Percentiles rank a stretch among this genome's conserved stretches.
Evolutionary conservation across 1,284 basidiomycete genomes (phyloP).

Genomic region (Meripilus lineatus): DNA sequence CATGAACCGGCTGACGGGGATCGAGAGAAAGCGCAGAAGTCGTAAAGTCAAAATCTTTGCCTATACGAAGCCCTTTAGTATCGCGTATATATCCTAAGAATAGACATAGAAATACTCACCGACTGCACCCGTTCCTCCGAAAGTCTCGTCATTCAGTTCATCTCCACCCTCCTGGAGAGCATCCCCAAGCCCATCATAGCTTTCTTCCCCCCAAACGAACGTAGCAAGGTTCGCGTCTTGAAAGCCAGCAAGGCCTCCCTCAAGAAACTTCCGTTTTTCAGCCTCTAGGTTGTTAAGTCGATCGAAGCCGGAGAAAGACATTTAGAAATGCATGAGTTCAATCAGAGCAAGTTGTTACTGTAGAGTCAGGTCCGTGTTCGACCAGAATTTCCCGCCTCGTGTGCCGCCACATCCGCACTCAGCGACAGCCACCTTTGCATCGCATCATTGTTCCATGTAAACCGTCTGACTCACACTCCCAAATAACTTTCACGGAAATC

Average conservation of each 20-base stretch:
- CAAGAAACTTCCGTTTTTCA: constrained; percentile 51
- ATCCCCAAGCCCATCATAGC: constrained; percentile 87
- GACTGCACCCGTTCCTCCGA: constrained; percentile 66
- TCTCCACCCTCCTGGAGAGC: constrained; percentile 85
- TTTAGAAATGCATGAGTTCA: constrained; percentile 25
- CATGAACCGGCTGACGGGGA: background rate
- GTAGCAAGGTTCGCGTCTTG: constrained; percentile 75
- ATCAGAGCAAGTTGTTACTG: background rate
- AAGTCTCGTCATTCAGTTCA: constrained; percentile 95
- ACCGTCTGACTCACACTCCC: no score
- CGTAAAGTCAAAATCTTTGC: constrained; percentile 91
- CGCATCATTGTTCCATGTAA: no score
- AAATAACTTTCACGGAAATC: background rate
- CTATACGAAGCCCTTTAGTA: constrained; percentile 38
- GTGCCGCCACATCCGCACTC: no score
- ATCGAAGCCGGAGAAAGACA: constrained; percentile 82
- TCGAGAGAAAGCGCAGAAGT: constrained; percentile 33
- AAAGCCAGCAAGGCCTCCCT: constrained; percentile 32
- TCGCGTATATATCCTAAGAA: background rate
- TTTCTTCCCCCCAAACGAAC: constrained; percentile 87
- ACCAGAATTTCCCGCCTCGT: no score
- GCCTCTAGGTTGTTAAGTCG: constrained; percentile 53
- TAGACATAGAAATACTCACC: constrained; percentile 43
- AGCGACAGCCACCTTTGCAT: no score
- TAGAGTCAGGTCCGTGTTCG: background rate